These are phyloP conservation scores for Ophiostoma angusticollis DNA, from an alignment of 2,329 filamentous ascomycete genomes.

Conservation along the genomic window DNA sequence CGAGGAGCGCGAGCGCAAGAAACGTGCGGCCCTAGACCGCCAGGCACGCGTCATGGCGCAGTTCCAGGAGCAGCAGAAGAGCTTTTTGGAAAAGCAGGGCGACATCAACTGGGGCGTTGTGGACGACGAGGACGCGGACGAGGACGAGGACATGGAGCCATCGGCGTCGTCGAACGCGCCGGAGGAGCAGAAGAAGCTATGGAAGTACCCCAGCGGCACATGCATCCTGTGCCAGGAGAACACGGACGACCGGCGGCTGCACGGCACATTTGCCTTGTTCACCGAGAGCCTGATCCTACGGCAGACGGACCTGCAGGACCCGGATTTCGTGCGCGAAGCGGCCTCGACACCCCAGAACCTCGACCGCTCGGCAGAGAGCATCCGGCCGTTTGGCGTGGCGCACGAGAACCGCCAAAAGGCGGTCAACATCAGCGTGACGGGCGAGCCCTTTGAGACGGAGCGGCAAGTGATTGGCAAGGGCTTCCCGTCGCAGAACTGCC, in stretches of 20 bases:
- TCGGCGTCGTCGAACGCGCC: slow-evolving; percentile 34
- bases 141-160: slow-evolving; percentile 22
- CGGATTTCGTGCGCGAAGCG: slow-evolving; percentile 74
- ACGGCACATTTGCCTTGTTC: slow-evolving; percentile 85
- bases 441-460: slow-evolving; percentile 58
- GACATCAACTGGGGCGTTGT: slow-evolving; percentile 79
- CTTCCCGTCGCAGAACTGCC: slow-evolving; percentile 57
- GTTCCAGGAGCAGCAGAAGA: slow-evolving; percentile 95
- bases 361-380: slow-evolving; percentile 68
- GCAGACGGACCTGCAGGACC: slow-evolving; percentile 70
- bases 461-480: slow-evolving; percentile 80
- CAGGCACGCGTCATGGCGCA: slow-evolving; percentile 95
- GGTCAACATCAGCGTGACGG: slow-evolving; percentile 60
- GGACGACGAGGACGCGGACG: slow-evolving; percentile 58
- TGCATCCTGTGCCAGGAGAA: slow-evolving; percentile 97
- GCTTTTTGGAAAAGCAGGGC: slow-evolving; percentile 81
- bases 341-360: slow-evolving; percentile 65
- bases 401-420: slow-evolving; percentile 71
- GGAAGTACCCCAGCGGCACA: slow-evolving; percentile 85
- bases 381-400: slow-evolving; percentile 83
- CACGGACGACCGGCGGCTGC: slow-evolving; percentile 75
- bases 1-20: slow-evolving; percentile 70
- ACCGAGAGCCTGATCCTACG: slow-evolving; percentile 76
- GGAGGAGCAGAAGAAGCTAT: slow-evolving; percentile 53
- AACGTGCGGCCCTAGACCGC: slow-evolving; percentile 76